Conservation (phyloP, 2,329 filamentous ascomycete species). For the Neonectria ditissima region DNA sequence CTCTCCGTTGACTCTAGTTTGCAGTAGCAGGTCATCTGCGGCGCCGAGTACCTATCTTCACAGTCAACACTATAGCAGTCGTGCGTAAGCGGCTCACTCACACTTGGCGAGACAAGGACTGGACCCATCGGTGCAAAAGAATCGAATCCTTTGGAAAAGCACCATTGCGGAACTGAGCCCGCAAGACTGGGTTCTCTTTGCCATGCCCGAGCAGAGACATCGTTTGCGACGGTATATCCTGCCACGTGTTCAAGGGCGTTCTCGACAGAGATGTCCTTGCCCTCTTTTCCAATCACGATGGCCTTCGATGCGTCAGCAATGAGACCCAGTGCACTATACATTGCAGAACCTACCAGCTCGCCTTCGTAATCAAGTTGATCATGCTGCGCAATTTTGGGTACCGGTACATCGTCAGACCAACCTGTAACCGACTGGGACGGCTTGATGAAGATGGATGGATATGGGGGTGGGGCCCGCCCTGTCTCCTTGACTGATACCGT, state of each 20-base stretch:
- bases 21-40: slow-evolving; percentile 10
- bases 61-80: not conserved
- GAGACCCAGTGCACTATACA: no score
- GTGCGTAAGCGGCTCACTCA: not conserved
- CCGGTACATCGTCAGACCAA: slow-evolving; percentile 12
- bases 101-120: slow-evolving; percentile 9
- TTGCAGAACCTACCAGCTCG: slow-evolving; percentile 19
- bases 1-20: slow-evolving; percentile 28
- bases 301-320: slow-evolving; percentile 10
- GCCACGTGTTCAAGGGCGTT: slow-evolving; percentile 24
- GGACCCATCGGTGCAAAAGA: slow-evolving; percentile 28
- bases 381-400: slow-evolving; percentile 20
- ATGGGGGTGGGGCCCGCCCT: slow-evolving; percentile 18
- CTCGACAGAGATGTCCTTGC: slow-evolving; percentile 16
- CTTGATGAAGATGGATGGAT: slow-evolving; percentile 24
- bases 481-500: slow-evolving; percentile 24
- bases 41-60: slow-evolving; percentile 8
- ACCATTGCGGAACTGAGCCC: slow-evolving; percentile 22
- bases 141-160: slow-evolving; percentile 30
- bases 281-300: slow-evolving; percentile 24
- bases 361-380: slow-evolving; percentile 31
- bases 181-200: slow-evolving; percentile 21
- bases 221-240: slow-evolving; percentile 27
- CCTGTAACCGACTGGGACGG: slow-evolving; percentile 19
- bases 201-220: slow-evolving; percentile 22